Evolutionary conservation across 306 rosid genomes (phyloP), one percentile per base, ranked within the genome.

Genomic region (Trichosanthes truncata): DNA sequence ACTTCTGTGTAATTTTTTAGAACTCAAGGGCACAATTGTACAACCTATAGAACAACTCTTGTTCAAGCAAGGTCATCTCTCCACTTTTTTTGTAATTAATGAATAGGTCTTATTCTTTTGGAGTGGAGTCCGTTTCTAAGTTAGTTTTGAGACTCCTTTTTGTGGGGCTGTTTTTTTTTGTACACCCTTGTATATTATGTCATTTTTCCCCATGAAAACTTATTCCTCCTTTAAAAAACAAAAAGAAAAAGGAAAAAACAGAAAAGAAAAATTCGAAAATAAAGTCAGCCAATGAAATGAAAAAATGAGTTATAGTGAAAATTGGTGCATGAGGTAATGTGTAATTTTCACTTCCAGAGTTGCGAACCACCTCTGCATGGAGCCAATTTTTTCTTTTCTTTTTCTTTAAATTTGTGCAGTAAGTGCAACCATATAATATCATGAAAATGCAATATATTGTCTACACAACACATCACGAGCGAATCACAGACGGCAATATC

Each of bases 401-500:
- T 46, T 12, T 46, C 17, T 46, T 46, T 46, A 0, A 23, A 0
- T 25, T 59, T 26, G 14, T 21, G 56, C 56, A 71, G 56, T 71
- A 71, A 23, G n/a, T 25, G 8, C n/a, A 11, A 23, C 53, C 38
- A 26, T 25, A 13, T 45, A 71, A 38, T 38, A 68, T 68, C 52
- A 41, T 68, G 74, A 68, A 68, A 68, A 4, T 18, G 75, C 33
- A 68, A 40, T 40, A 68, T 68, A 21, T 41, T 68, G 52, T 68
- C 75, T 41, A 43, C 9, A 10, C 48, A 66, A 33, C 76, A 78
- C 26, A 43, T 43, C 13, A 40, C 7, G 10, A 40, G 74, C 63
- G 49, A 26, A 55, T 78, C 7, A 75, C 63, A 78, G 71, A 77
- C 59, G 61, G 59, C 53, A 79, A 43, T 21, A 66, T 49, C 78